Conservation (phyloP, 306 rosid species). For the Lathyrus tuberosus region DNA sequence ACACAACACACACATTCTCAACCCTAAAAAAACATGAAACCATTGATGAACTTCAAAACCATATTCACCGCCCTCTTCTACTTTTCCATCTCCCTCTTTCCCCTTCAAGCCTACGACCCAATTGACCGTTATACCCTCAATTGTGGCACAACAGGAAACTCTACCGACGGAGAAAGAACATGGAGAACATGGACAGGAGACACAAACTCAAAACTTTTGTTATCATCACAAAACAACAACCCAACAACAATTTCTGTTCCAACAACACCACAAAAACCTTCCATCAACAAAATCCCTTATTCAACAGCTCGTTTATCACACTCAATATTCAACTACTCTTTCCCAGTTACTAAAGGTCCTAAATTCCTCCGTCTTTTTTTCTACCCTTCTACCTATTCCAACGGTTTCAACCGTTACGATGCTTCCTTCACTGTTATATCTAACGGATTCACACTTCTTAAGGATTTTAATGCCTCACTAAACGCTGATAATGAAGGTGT, state of each 20-base stretch:
- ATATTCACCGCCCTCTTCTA: neutral
- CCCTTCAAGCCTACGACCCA: conserved; percentile 40
- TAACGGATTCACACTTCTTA: conserved; percentile 38
- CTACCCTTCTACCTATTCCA: conserved; percentile 34
- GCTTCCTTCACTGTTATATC: conserved; percentile 47
- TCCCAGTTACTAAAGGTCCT: conserved; percentile 42
- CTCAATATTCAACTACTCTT: conserved; percentile 53
- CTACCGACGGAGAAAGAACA: conserved; percentile 17
- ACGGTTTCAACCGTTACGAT: conserved; percentile 27
- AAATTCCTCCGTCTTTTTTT: conserved; percentile 54
- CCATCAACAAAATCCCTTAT: conserved; percentile 30
- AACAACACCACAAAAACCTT: conserved; percentile 27
- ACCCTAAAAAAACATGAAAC: conserved; percentile 1
- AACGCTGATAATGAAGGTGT: neutral
- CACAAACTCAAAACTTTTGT: conserved; percentile 35
- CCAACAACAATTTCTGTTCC: neutral
- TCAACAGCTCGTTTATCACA: conserved; percentile 38
- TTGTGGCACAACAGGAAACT: conserved; percentile 46
- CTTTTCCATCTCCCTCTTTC: conserved; percentile 11
- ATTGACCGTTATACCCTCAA: conserved; percentile 35
- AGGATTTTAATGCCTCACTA: conserved; percentile 49
- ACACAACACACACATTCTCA: neutral
- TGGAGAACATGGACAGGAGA: conserved; percentile 51
- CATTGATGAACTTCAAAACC: neutral
- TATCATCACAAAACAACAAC: neutral